Conservation (phyloP, 768 basidiomycete species). For the Pleurotus eryngii region DNA sequence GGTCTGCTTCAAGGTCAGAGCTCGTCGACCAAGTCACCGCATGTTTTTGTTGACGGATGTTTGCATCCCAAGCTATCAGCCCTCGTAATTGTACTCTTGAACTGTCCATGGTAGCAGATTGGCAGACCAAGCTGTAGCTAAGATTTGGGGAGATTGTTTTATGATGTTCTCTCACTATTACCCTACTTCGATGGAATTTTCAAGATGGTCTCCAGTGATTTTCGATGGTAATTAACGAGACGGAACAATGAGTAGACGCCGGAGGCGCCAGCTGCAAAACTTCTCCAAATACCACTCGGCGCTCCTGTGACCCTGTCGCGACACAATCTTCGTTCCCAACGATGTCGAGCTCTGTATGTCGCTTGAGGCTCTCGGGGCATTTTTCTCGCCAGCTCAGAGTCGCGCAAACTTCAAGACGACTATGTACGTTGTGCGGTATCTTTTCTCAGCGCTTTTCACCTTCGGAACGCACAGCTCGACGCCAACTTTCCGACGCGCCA, state of each 20-base stretch:
- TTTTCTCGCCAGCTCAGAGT: background rate
- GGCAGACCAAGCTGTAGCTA: too few relatives aligned
- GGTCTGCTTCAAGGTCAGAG: constrained; percentile 16
- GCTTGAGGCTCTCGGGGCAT: constrained; percentile 1
- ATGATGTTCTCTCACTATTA: too few relatives aligned
- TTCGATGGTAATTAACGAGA: too few relatives aligned
- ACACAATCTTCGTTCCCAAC: constrained; percentile 4
- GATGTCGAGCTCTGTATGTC: constrained; percentile 5
- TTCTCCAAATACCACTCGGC: too few relatives aligned
- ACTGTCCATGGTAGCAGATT: too few relatives aligned
- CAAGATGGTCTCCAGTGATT: too few relatives aligned
- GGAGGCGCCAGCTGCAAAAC: too few relatives aligned
- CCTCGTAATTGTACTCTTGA: too few relatives aligned
- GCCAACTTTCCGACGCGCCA: background rate
- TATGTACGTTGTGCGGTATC: background rate
- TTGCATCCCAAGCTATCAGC: constrained; percentile 18
- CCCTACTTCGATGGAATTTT: too few relatives aligned
- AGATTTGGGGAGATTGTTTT: too few relatives aligned
- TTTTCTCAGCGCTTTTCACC: background rate
- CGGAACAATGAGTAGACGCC: too few relatives aligned
- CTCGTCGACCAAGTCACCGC: constrained; percentile 27
- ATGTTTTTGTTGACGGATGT: constrained; percentile 36
- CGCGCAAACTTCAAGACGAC: background rate
- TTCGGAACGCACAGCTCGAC: background rate
- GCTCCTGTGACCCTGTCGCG: background rate